Percentiles rank a stretch among this genome's conserved stretches.
Evolutionary conservation across 2,329 filamentous ascomycete genomes (phyloP).

Genomic region (Gyromitra esculenta): DNA sequence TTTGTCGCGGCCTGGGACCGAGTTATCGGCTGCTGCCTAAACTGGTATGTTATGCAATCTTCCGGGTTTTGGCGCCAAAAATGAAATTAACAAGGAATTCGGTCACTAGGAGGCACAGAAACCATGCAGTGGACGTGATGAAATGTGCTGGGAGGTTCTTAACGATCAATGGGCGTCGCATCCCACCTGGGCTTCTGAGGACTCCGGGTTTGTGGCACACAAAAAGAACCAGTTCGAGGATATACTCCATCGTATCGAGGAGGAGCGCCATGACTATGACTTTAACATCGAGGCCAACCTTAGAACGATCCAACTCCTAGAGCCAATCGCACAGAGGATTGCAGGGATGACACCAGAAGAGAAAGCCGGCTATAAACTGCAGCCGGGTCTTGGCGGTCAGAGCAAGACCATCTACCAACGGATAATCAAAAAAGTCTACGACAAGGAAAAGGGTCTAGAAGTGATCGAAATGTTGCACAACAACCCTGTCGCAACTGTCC

Average conservation of each 20-base stretch:
- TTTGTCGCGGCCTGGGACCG: constrained; percentile 93
- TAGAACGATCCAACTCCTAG: constrained; percentile 93
- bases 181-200: constrained; percentile 97
- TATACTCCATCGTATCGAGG: constrained; percentile 92
- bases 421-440: constrained; percentile 97
- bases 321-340: constrained; percentile 92
- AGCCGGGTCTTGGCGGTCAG: constrained; percentile 84
- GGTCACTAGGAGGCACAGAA: constrained; percentile 77
- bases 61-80: constrained; percentile 13
- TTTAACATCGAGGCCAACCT: constrained; percentile 96
- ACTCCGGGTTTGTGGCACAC: constrained; percentile 96
- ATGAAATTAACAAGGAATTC: constrained; percentile 23
- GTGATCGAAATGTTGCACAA: constrained; percentile 88
- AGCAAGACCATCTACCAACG: constrained; percentile 97
- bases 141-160: constrained; percentile 89
- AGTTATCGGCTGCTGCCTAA: constrained; percentile 94
- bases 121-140: constrained; percentile 90
- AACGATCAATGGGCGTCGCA: constrained; percentile 99
- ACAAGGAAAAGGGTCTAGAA: constrained; percentile 79
- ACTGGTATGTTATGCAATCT: constrained; percentile 64
- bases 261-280: constrained; percentile 98
- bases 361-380: constrained; percentile 78
- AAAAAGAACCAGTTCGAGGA: constrained; percentile 97
- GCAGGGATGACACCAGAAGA: constrained; percentile 79
- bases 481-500: constrained; percentile 85